Evolutionary conservation across 2,329 filamentous ascomycete species (phyloP).

Genomic region (Cladosporium velox): DNA sequence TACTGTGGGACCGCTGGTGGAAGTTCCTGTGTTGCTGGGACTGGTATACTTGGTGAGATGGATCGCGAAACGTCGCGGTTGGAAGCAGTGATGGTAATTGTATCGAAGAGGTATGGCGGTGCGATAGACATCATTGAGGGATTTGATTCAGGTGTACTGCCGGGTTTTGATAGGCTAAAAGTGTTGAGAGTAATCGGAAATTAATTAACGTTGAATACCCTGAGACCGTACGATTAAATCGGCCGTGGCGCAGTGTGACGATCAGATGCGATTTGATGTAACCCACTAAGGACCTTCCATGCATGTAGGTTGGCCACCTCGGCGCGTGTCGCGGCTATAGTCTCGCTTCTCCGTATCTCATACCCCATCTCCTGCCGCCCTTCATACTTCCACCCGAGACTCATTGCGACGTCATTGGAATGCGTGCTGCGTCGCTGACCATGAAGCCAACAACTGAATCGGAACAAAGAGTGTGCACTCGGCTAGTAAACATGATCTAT

Average conservation of each 20-base stretch:
- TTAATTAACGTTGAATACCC: too few relatives aligned
- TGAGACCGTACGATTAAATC: too few relatives aligned
- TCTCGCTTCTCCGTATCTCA: too few relatives aligned
- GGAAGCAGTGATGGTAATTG: conserved; percentile 40
- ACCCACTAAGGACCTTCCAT: background rate
- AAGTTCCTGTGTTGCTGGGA: conserved; percentile 75
- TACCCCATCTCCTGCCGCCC: too few relatives aligned
- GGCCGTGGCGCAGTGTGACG: too few relatives aligned
- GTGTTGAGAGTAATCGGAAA: too few relatives aligned
- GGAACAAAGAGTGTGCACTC: background rate
- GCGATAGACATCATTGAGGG: background rate
- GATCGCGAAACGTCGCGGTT: conserved; percentile 56
- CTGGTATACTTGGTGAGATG: conserved; percentile 73
- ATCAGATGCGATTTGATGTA: too few relatives aligned
- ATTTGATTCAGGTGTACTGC: background rate
- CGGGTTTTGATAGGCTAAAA: background rate
- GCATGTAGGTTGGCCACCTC: background rate
- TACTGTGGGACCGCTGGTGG: conserved; percentile 80
- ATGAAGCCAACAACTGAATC: background rate
- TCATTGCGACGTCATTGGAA: background rate
- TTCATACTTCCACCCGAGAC: background rate
- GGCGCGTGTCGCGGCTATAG: background rate
- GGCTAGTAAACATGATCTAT: background rate
- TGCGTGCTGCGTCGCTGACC: background rate
- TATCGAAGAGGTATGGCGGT: background rate